These are phyloP conservation scores for Tolypocladium ovalisporum DNA, from an alignment of 2,329 filamentous ascomycete species.

Conservation along the genomic window DNA sequence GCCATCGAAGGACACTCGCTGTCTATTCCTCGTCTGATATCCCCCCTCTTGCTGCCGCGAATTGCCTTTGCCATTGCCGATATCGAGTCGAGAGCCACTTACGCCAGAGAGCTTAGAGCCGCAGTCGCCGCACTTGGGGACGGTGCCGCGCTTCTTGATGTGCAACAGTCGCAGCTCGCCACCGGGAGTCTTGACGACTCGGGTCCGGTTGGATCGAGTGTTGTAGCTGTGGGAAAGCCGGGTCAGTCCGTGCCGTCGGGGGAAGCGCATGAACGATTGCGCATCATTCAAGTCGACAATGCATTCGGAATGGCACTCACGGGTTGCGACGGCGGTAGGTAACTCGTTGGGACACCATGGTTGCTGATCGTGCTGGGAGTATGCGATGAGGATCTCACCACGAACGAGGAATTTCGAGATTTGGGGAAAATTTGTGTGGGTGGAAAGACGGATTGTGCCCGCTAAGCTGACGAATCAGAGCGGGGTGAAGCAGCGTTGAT, in stretches of 20 bases:
- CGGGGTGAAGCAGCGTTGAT: neutral
- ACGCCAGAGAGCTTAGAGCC: conserved; percentile 95
- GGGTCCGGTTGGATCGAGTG: conserved; percentile 94
- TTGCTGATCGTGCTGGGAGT: conserved; percentile 32
- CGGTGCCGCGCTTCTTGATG: conserved; percentile 99
- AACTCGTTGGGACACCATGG: conserved; percentile 49
- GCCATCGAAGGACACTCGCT: neutral
- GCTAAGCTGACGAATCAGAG: conserved; percentile 26
- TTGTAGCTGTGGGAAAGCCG: conserved; percentile 62
- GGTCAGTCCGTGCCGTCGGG: conserved; percentile 12
- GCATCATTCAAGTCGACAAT: conserved; percentile 2
- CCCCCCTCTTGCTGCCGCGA: neutral
- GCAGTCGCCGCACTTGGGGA: conserved; percentile 99
- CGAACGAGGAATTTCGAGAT: conserved; percentile 28
- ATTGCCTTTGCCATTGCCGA: conserved; percentile 4
- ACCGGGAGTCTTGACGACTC: conserved; percentile 92
- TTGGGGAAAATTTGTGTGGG: conserved; percentile 33
- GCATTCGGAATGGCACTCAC: conserved; percentile 40
- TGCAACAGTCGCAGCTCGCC: conserved; percentile 92
- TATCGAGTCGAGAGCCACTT: conserved; percentile 41
- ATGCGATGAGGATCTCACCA: conserved; percentile 25
- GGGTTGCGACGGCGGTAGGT: conserved; percentile 70
- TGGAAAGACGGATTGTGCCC: conserved; percentile 23
- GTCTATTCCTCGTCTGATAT: neutral
- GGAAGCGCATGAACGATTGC: neutral